Base-by-base conservation (phyloP, 176 grass and related monocot species). In the Metroxylon sagu region DNA sequence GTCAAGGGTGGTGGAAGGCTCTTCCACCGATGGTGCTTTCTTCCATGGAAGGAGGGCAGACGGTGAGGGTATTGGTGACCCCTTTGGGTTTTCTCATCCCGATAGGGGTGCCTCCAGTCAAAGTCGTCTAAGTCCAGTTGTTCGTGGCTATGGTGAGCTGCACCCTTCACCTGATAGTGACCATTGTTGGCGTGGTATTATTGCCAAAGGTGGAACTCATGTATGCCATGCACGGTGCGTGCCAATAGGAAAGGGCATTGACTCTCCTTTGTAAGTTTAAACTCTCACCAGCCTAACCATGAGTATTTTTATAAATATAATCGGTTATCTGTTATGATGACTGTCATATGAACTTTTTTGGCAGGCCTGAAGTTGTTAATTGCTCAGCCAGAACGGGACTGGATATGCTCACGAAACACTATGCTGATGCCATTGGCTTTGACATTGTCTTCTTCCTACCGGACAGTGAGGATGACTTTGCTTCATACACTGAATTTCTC, bases 401-500 rank as follows among this genome's bases (percentile, higher is more conserved):
- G 66, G 93, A 98, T 83, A 83, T 85, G 76, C 75, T 98, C 21
- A 73, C 84, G 1, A 86, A 82, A 48, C 93, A 92, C 49, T 98
- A 85, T 62, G 65, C 76, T 1, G 88, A 98, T 29, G 78, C 87
- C 48, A 55, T 64, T 25, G 87, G 84, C 6, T 98, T 98, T 71
- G 93, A 92, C 21, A 77, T 90, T 59, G 78, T 88, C 17, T 98
- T 83, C 54, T 98, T 98, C 70, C 76, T 92, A 68, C 93, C 93
- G 57, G 87, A 92, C 54, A 85, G 84, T 7, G 93, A 98, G 75
- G 87, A 81, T 14, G 93, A 98, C 28, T 98, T 98, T 1, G 73
- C 83, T 57, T 89, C 87, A 16, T 98, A 98, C 59, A 98, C 87
- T 28, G 93, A 98, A 56, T 92, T 98, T 59, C 71, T 98, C 57